Evolutionary conservation across 148 eudicot species (phyloP).

Genomic region (Pharnaceum exiguum): DNA sequence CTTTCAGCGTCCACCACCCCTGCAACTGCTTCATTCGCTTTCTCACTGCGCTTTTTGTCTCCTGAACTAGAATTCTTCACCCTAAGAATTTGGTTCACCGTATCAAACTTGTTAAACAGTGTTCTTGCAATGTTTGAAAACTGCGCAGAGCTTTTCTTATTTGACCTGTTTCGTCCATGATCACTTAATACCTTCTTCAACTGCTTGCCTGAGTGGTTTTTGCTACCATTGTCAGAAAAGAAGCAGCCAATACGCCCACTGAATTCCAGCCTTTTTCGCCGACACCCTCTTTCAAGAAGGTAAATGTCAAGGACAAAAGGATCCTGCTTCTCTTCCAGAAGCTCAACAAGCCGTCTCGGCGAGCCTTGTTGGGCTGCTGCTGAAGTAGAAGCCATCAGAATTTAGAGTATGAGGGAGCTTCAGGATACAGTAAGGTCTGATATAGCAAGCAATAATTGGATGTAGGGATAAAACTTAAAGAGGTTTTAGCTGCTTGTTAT

Average conservation of each 20-base stretch:
- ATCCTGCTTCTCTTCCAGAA: slow-evolving; percentile 62
- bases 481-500: background rate
- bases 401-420: background rate
- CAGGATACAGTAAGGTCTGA: background rate
- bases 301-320: slow-evolving; percentile 53
- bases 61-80: slow-evolving; percentile 10
- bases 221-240: background rate
- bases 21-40: background rate
- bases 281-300: slow-evolving; percentile 50
- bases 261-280: slow-evolving; percentile 9
- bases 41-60: slow-evolving; percentile 7
- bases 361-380: slow-evolving; percentile 9
- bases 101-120: slow-evolving; percentile 22
- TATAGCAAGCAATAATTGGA: no score
- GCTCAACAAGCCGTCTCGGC: slow-evolving; percentile 42
- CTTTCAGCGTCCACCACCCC: slow-evolving; percentile 8
- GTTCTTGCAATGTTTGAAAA: slow-evolving; percentile 35
- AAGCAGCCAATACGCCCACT: slow-evolving; percentile 13
- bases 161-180: slow-evolving; percentile 9
- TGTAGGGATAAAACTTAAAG: no score
- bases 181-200: slow-evolving; percentile 19
- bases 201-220: slow-evolving; percentile 4
- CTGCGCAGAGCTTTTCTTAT: slow-evolving; percentile 10
- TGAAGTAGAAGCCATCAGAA: slow-evolving; percentile 29
- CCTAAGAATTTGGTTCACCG: slow-evolving; percentile 9